Base-by-base conservation (phyloP, 352 stramenopile genomes). In the Pythium pyrilobum region DNA sequence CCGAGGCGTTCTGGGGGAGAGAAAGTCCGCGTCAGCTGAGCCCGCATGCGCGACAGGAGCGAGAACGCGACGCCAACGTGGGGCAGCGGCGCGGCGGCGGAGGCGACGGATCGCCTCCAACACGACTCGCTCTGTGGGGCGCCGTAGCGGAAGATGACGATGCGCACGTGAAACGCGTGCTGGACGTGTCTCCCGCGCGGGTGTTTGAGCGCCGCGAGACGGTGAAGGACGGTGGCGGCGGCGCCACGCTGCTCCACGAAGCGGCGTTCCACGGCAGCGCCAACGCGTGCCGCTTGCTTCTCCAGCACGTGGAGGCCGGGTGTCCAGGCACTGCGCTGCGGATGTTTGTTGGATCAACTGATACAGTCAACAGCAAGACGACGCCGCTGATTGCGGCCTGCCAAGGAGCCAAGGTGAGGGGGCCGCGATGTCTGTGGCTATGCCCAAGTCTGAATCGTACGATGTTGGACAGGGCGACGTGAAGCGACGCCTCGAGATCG, bases 301-400 rank as follows among this genome's bases (percentile, higher is more conserved):
- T 85, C 7, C 28, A 54, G 4, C 69, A 76, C 32, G 38, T 86
- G 15, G 55, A 77, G 42, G 52, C 56, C 0, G 59, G 65, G 3
- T 78, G 66, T 20, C 52, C 59, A 0, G 55, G 41, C 12, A 66
- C 87, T 38, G 58, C 52, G 12, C 55, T 64, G 16, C 53, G 52
- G 0, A 38, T 55, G n/a, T 61, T 53, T 12, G 62, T 85, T 23
- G 81, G 85, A 40, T 56, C 60, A 5, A 45, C 75, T 18, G 77
- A 91, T 52, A 85, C 77, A 0, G 49, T 69, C 24, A 70, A 73
- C 48, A 80, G 71, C 29, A 56, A 64, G 18, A 77, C 68, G 13
- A 87, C 81, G 0, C 66, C 81, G 0, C 57, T 91, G 52, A 66
- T 91, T n/a, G 76, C 74, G 3, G 61, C 66, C 0, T 91, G 81